A percentile compares a stretch with the other conserved stretches of the same genome.
Evolutionary conservation across 208 protist genomes (phyloP).

Genomic region (Wallacemonas rigidus): DNA sequence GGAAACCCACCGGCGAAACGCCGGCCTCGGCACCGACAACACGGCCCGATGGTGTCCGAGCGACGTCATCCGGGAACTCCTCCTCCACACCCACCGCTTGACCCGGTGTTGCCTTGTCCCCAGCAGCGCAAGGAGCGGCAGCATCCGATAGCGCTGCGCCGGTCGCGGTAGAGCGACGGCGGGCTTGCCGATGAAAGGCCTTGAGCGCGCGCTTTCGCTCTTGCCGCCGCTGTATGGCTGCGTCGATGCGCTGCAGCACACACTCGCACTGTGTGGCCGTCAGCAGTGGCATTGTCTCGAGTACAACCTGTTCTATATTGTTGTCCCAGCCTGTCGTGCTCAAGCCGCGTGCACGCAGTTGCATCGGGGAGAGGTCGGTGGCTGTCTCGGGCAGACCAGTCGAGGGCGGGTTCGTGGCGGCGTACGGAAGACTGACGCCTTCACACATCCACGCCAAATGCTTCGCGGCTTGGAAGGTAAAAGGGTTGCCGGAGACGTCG

Average conservation of each 20-base stretch:
- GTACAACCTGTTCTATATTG: constrained; percentile 31
- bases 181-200: background rate
- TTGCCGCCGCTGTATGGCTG: constrained; percentile 29
- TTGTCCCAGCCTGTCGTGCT: constrained; percentile 22
- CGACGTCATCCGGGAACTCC: constrained; percentile 14
- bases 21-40: background rate
- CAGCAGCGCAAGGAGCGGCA: background rate
- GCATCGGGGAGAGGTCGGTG: background rate
- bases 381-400: background rate
- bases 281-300: constrained; percentile 36
- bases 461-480: constrained; percentile 66
- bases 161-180: background rate
- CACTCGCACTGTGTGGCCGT: constrained; percentile 24
- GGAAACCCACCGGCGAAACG: background rate
- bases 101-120: background rate
- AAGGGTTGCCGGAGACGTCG: constrained; percentile 59
- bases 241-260: constrained; percentile 33
- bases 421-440: constrained; percentile 20
- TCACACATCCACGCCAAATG: constrained; percentile 54
- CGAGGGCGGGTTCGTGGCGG: background rate
- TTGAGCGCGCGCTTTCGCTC: constrained; percentile 25
- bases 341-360: background rate
- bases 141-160: background rate
- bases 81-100: background rate
- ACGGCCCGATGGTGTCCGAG: background rate